Conservation (phyloP, 192 early-diverging fungal genomes). For the Rhizophagus clarus region DNA sequence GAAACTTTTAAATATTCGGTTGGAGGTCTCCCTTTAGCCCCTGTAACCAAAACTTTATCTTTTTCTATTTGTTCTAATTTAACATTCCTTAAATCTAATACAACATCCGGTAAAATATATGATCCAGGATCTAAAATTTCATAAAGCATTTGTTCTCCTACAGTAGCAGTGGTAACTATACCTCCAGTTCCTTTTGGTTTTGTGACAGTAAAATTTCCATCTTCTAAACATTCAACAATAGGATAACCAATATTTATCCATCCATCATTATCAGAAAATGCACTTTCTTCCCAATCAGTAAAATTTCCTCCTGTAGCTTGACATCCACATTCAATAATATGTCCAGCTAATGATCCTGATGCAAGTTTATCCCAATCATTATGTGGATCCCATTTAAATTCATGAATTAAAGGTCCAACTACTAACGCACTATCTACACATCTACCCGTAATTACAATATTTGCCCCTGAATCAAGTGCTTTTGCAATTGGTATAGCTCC, state of each 20-base stretch:
- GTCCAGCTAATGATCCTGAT: conserved; percentile 63
- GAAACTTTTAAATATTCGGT: conserved; percentile 62
- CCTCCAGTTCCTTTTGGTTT: conserved; percentile 67
- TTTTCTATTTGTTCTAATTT: conserved; percentile 53
- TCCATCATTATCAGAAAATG: conserved; percentile 55
- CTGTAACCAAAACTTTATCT: conserved; percentile 60
- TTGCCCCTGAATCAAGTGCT: conserved; percentile 57
- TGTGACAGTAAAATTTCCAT: conserved; percentile 60
- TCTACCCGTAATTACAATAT: conserved; percentile 69
- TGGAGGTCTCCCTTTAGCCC: conserved; percentile 60
- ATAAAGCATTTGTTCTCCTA: conserved; percentile 67
- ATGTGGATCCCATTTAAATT: conserved; percentile 55
- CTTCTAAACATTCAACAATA: conserved; percentile 57
- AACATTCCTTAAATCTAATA: conserved; percentile 62
- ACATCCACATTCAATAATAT: conserved; percentile 71
- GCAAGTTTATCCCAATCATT: conserved; percentile 61
- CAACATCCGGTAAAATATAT: conserved; percentile 67
- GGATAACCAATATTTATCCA: conserved; percentile 72
- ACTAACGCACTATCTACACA: conserved; percentile 70
- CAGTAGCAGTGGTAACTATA: conserved; percentile 57
- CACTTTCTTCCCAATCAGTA: conserved; percentile 63
- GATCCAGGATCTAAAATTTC: conserved; percentile 67
- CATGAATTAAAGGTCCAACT: conserved; percentile 63
- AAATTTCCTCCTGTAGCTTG: conserved; percentile 72
- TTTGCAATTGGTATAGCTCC: conserved; percentile 58